Evolutionary conservation across 2,329 filamentous ascomycete species (phyloP).

Genomic region (Colletotrichum sansevieriae): DNA sequence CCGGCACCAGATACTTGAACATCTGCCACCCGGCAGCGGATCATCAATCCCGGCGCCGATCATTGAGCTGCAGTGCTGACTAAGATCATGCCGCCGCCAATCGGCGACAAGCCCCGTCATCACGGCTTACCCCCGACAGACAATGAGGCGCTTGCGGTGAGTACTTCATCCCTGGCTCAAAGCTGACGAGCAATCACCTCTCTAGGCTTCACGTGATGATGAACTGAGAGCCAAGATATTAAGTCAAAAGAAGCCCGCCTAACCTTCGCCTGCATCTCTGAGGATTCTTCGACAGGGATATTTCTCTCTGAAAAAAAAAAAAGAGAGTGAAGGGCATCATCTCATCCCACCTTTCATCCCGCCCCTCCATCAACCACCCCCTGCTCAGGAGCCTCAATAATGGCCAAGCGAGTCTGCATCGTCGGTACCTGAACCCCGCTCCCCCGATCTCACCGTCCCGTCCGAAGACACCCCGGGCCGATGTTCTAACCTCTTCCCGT

Average conservation of each 20-base stretch:
- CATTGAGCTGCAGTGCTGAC: neutral
- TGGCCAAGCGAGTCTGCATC: slow-evolving; percentile 58
- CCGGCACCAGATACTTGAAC: neutral
- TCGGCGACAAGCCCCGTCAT: slow-evolving; percentile 19
- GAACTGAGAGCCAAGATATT: neutral
- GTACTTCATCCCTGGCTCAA: slow-evolving; percentile 18
- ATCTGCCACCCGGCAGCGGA: neutral
- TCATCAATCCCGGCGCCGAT: neutral
- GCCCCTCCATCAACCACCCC: slow-evolving; percentile 4
- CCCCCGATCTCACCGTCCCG: neutral
- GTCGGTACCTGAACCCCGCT: slow-evolving; percentile 49
- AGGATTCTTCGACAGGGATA: slow-evolving; percentile 20
- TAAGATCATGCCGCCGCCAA: neutral
- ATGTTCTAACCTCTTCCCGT: neutral
- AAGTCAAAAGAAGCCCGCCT: neutral
- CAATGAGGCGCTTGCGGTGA: slow-evolving; percentile 21
- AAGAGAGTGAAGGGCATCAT: slow-evolving; percentile 27
- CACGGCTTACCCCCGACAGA: slow-evolving; percentile 24
- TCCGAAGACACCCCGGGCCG: neutral
- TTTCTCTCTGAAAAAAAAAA: neutral
- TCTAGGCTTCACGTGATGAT: neutral
- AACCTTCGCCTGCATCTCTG: neutral
- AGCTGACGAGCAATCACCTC: neutral
- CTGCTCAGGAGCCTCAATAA: slow-evolving; percentile 37
- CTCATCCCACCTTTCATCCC: slow-evolving; percentile 31